Base-by-base conservation (phyloP, 768 basidiomycete genomes). In the Trametes sanguinea region DNA sequence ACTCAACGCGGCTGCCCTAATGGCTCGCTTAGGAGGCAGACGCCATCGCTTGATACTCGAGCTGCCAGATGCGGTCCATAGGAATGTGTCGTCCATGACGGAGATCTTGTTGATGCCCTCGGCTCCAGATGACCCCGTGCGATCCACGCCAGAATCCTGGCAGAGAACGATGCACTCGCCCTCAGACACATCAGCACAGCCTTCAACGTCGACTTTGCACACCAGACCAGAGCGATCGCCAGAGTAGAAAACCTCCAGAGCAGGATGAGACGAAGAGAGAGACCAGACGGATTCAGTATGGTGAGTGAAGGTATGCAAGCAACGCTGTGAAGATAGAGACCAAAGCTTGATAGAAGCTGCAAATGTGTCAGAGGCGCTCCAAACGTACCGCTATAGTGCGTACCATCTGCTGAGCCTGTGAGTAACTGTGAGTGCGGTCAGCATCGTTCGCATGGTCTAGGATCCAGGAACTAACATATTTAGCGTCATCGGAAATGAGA, bases 201-300 rank as follows among this genome's bases (percentile, higher is more conserved):
- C 86, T 67, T 95, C 92, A 2, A 96, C 85, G 67, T 99, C 97
- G n/a, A 95, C 88, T 65, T 87, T 87, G 72, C 92, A 94, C 6
- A 98, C 86, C 60, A 88, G 78, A n/a, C 96, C 97, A 3, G 90
- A 85, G 32, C 91, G 84, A 68, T 98, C 96, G 8, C 96, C 97
- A 0, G 95, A 97, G 76, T 96, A 98, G 77, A 99, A 99, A 2
- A 86, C 81, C 72, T 85, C 86, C 53, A 99, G 80, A 7, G 89
- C 86, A 0, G 95, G 92, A 72, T 98, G 95, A 0, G 85, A 81
- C 8, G 95, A 96, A 71, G 85, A 86, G 7, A 99, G 79, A 0
- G 95, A 88, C 96, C 97, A 98, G 48, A 98, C 94, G 13, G 90
- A 91, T 62, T 95, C 94, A 11, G 91, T 87, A 72, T 98, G 96